Percentiles rank a stretch among this genome's conserved stretches.
phyloP scores from a whole-genome alignment of 257 asterid genomes.

The Capsicum rhomboideum region DNA sequence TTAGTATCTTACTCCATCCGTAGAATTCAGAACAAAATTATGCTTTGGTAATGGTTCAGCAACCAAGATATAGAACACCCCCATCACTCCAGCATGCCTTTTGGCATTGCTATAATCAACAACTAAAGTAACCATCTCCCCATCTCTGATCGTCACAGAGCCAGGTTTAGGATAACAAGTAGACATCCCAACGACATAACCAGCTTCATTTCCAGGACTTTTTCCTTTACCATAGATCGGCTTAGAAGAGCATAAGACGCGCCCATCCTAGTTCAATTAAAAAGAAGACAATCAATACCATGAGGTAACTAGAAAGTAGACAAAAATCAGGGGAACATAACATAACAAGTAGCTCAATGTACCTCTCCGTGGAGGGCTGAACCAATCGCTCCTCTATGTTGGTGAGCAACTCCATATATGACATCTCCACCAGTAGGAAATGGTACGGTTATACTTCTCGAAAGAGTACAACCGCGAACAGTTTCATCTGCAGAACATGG shows the following conservation, averaged over 20 bases:
- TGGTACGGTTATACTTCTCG: slow-evolving; percentile 2
- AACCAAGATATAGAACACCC: slow-evolving; percentile 20
- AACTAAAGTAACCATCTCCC: slow-evolving; percentile 18
- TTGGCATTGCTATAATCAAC: slow-evolving; percentile 15
- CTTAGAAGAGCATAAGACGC: slow-evolving; percentile 15
- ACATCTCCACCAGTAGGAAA: not conserved
- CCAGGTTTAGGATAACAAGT: slow-evolving; percentile 32
- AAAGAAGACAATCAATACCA: not conserved
- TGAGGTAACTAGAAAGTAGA: not conserved
- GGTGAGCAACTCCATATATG: no score
- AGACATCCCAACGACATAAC: slow-evolving; percentile 34
- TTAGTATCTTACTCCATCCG: not conserved
- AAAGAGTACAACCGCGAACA: no score
- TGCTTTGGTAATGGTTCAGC: slow-evolving; percentile 1
- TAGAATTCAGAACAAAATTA: not conserved
- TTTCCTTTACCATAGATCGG: slow-evolving; percentile 25
- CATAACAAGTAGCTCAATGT: not conserved
- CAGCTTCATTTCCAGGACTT: slow-evolving; percentile 25
- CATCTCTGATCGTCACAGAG: slow-evolving; percentile 12
- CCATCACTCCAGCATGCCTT: slow-evolving; percentile 34
- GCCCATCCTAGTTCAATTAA: slow-evolving; percentile 17
- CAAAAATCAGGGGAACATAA: not conserved
- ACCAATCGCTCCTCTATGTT: not conserved
- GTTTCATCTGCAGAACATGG: slow-evolving; percentile 5
- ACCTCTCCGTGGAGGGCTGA: slow-evolving; percentile 25